Base-by-base conservation (phyloP, 2,329 filamentous ascomycete genomes). In the Stagonosporopsis chrysanthemi region DNA sequence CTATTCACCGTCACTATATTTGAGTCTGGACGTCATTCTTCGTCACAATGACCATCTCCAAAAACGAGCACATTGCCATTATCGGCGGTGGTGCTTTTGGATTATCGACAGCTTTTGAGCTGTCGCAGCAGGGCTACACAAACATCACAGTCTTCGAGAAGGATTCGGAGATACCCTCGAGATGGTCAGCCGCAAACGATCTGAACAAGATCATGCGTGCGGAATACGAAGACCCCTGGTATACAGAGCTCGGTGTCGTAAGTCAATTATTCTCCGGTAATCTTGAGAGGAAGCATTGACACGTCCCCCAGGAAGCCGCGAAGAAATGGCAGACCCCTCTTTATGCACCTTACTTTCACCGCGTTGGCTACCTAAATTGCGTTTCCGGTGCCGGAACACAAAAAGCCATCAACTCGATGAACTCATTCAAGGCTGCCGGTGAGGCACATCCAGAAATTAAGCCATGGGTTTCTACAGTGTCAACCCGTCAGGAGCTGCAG, bases 201-300 rank as follows among this genome's bases (percentile, higher is more conserved):
- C 67, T 87, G 24, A 88, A 87, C 68, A 88, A 88, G 70, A 87
- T 87, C 52, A 77, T 87, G 33, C 79, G 84, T 2, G 83, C 81
- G 4, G 84, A 87, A 61, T 87, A 87, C 56, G 82, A 84, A 58
- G 83, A 86, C 56, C 75, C 78, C 0, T 85, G 84, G 52, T 86
- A 87, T 56, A 83, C 83, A 0, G 76, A 84, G 2, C 66, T 86
- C 40, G 80, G 84, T 1, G 72, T 85, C 51, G 82, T 83, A 71
- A 56, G 77, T 44, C 15, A 39, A 12, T 24, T 5, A 23, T 9
- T 17, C 1, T 14, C 17, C 14, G 11, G 26, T 11, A 19, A 12
- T 7, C 12, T 6, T n/a, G 22, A n/a, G 19, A 36, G 3, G 17
- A 8, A 35, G 15, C 38, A 15, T 31, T 31, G 9, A 55, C 14